Base-by-base conservation (phyloP, 1,284 basidiomycete species). In the Ustilago tritici region DNA sequence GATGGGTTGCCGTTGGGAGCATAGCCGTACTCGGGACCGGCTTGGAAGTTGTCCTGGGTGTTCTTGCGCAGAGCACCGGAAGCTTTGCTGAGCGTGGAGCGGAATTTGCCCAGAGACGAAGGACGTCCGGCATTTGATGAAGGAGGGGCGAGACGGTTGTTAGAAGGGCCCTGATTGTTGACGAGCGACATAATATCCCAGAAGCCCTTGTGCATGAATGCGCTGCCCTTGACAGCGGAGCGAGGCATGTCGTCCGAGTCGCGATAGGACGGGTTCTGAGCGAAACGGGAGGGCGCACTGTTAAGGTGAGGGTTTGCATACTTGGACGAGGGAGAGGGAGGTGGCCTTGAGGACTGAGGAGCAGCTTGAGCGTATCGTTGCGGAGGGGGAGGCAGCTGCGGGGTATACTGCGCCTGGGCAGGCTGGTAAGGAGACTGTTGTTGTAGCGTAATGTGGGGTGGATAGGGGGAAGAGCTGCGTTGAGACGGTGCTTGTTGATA, bases 141-240 rank as follows among this genome's bases (percentile, higher is more conserved):
- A 15, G 67, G 75, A 17, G 67, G 75, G 31, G 67, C 74, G 15
- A 73, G 62, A 52, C 65, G 74, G 38, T 49, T 63, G 36, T 61
- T 43, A 3, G 38, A 46, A 11, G 70, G 60, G 3, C 49, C 63
- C 28, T 70, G 73, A 41, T 82, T 79, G 69, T 81, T 82, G 60
- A 80, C 82, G 41, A 83, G 73, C 47, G 79, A 80, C 58, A 83
- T 65, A 60, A 83, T 81, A 59, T 83, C 82, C 65, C 76, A 83
- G 59, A 83, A 83, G 32, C 82, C 82, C 58, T 83, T 83, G 75
- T 83, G 82, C 80, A 82, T 82, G 65, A 82, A 82, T 2, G 78
- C 81, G 56, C 80, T 82, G 19, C 81, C 80, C 49, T 75, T 68
- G 41, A 73, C 56, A 19, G 64, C 70, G 46, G 69, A 69, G 43